A percentile compares a stretch with the other conserved stretches of the same genome.
phyloP scores from a whole-genome alignment of 2,329 filamentous ascomycete species.

The Berkeleyomyces basicola region DNA sequence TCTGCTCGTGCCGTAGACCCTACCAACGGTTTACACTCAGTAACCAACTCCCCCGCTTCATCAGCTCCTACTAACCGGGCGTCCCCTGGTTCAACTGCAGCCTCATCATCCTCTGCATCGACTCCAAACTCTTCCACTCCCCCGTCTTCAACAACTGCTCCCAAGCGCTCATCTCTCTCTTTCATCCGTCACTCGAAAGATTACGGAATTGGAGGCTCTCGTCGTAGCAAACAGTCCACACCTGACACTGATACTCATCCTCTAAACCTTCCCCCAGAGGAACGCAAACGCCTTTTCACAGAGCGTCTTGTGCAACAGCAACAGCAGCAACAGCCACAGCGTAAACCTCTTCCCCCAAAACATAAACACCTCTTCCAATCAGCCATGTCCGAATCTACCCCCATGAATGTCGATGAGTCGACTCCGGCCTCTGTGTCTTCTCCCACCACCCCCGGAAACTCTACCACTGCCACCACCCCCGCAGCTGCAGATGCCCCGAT shows the following conservation, averaged over 20 bases:
- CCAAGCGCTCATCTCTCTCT: conserved; percentile 18
- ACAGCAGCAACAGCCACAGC: not conserved
- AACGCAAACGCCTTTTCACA: conserved; percentile 58
- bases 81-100: not conserved
- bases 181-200: conserved; percentile 34
- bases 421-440: conserved; percentile 35
- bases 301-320: conserved; percentile 11
- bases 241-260: conserved; percentile 61
- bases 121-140: not conserved
- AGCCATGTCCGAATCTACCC: conserved; percentile 42
- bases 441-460: not conserved
- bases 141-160: not conserved
- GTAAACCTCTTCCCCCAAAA: not conserved
- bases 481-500: conserved; percentile 31
- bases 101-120: conserved; percentile 1
- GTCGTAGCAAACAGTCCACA: conserved; percentile 29
- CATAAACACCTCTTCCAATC: conserved; percentile 32
- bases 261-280: conserved; percentile 76
- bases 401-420: conserved; percentile 65
- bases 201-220: conserved; percentile 27
- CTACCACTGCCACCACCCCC: conserved; percentile 19
- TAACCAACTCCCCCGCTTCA: not conserved
- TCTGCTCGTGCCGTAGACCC: conserved; percentile 4
- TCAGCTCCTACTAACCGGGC: not conserved
- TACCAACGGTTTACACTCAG: not conserved